A percentile compares a stretch with the other conserved stretches of the same genome.
These are phyloP conservation scores for Penicillium decumbens DNA, from an alignment of 2,329 filamentous ascomycete species.

Conservation along the genomic window DNA sequence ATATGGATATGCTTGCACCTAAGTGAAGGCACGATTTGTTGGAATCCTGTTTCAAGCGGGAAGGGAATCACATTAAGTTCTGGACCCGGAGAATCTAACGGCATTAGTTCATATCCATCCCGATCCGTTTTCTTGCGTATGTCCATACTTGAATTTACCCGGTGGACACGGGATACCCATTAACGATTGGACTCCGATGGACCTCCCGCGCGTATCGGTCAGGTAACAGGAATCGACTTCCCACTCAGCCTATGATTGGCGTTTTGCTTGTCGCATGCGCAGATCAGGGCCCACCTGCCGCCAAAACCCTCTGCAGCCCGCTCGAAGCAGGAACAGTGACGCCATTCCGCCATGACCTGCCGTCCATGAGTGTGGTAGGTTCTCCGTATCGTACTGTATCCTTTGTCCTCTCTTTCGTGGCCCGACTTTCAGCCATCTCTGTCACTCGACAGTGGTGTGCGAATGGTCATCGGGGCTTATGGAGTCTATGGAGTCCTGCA, in stretches of 20 bases:
- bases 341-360: constrained; percentile 24
- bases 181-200: neutral
- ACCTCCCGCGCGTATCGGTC: constrained; percentile 3
- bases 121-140: constrained; percentile 1
- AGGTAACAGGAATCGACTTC: constrained; percentile 10
- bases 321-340: constrained; percentile 25
- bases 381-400: neutral
- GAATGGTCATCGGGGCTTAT: constrained; percentile 3
- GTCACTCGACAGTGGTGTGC: neutral
- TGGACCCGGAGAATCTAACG: constrained; percentile 1
- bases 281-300: constrained; percentile 23
- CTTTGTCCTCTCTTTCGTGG: neutral
- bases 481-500: constrained; percentile 4
- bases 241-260: constrained; percentile 4
- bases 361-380: too few relatives aligned
- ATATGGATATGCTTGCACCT: too few relatives aligned
- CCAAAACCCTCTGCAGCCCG: constrained; percentile 21
- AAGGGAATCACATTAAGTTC: neutral
- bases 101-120: constrained; percentile 8
- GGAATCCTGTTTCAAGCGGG: too few relatives aligned
- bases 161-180: neutral
- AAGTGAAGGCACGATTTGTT: too few relatives aligned
- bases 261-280: constrained; percentile 6
- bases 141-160: neutral
- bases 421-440: neutral